A percentile compares a stretch with the other conserved stretches of the same genome.
These are phyloP conservation scores for Colletotrichum scovillei DNA, from an alignment of 2,329 filamentous ascomycete species.

Conservation along the genomic window DNA sequence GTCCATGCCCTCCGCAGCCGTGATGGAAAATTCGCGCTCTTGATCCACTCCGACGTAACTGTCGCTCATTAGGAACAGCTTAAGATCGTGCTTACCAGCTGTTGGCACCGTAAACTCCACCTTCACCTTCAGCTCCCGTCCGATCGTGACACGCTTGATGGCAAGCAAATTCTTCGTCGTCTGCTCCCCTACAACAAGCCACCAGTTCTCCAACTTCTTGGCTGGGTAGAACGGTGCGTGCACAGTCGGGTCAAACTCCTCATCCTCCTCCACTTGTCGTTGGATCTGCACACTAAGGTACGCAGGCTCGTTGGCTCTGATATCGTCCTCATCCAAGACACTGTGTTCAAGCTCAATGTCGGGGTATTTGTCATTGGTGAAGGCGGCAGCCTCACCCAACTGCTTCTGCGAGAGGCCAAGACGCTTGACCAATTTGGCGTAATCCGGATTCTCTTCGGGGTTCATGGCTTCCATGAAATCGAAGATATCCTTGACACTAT, in stretches of 20 bases:
- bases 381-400: constrained; percentile 88
- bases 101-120: constrained; percentile 90
- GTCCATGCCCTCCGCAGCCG: constrained; percentile 92
- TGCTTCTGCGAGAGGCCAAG: constrained; percentile 85
- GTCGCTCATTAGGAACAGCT: constrained; percentile 95
- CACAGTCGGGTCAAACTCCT: constrained; percentile 80
- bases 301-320: constrained; percentile 83
- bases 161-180: constrained; percentile 87
- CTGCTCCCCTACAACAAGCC: constrained; percentile 95
- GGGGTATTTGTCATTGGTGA: constrained; percentile 96
- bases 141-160: constrained; percentile 94
- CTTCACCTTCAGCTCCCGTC: constrained; percentile 78
- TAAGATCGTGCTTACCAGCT: constrained; percentile 86
- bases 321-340: constrained; percentile 81
- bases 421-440: constrained; percentile 79
- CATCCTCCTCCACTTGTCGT: constrained; percentile 80
- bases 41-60: constrained; percentile 98
- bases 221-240: constrained; percentile 95
- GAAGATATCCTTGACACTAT: constrained; percentile 89
- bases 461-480: constrained; percentile 99
- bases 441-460: constrained; percentile 88
- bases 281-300: constrained; percentile 87
- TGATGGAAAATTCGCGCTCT: constrained; percentile 88
- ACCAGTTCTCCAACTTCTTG: constrained; percentile 98
- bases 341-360: constrained; percentile 93